Conservation (phyloP, 768 basidiomycete species). For the Holtermannia corniformis region DNA sequence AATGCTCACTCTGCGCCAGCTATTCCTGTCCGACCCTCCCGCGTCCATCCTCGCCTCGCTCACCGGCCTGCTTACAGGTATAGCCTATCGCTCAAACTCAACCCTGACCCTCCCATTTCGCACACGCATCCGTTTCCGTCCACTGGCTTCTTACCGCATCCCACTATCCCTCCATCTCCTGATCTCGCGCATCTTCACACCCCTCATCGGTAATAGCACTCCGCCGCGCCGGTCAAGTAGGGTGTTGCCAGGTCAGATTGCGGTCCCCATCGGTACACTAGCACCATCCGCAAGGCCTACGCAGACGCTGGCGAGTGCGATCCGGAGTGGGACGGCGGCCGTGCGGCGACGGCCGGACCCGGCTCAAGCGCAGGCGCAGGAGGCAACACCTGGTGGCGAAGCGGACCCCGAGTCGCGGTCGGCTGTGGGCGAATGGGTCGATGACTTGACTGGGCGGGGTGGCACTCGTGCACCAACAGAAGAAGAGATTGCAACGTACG, state of each 20-base stretch:
- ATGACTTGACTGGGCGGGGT: slow-evolving; percentile 62
- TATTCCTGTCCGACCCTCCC: slow-evolving; percentile 59
- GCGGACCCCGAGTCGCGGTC: slow-evolving; percentile 4
- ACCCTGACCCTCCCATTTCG: slow-evolving; percentile 48
- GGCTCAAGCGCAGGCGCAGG: background rate
- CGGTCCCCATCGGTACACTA: slow-evolving; percentile 4
- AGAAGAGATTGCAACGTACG: slow-evolving; percentile 55
- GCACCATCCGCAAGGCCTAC: slow-evolving; percentile 38
- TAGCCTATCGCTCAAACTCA: slow-evolving; percentile 74
- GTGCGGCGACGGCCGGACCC: slow-evolving; percentile 3
- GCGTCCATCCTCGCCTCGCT: slow-evolving; percentile 55
- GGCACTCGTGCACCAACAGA: slow-evolving; percentile 61
- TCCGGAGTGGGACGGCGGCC: slow-evolving; percentile 29
- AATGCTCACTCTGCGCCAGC: slow-evolving; percentile 44
- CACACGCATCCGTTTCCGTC: background rate
- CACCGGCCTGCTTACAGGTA: slow-evolving; percentile 61
- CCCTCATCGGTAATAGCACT: slow-evolving; percentile 56
- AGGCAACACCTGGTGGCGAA: background rate
- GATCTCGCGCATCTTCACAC: slow-evolving; percentile 52
- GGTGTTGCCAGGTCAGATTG: slow-evolving; percentile 56
- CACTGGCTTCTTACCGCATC: slow-evolving; percentile 61
- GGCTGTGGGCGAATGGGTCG: slow-evolving; percentile 32
- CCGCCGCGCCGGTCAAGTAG: slow-evolving; percentile 60
- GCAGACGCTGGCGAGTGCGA: slow-evolving; percentile 62
- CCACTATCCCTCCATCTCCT: slow-evolving; percentile 54